Conservation (phyloP, 2,329 filamentous ascomycete species). For the Neospermospora avenae region DNA sequence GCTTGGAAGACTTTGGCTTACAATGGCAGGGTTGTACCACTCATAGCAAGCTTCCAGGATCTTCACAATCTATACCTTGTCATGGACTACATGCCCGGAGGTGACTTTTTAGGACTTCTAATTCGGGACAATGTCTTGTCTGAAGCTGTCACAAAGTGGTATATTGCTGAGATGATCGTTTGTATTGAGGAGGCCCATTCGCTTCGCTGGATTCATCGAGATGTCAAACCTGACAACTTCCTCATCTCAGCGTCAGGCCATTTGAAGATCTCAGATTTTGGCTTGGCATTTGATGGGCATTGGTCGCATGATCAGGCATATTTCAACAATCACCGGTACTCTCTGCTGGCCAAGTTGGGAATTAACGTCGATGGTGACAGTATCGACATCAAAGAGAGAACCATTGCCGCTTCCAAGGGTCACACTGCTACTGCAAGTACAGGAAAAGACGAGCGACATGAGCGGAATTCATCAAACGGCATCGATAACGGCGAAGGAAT, state of each 20-base stretch:
- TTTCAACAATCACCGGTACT: constrained; percentile 79
- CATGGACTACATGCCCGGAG: constrained; percentile 98
- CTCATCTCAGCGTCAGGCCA: constrained; percentile 85
- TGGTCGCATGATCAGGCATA: constrained; percentile 91
- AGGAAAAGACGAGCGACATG: constrained; percentile 38
- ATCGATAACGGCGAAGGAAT: constrained; percentile 45
- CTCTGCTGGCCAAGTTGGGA: constrained; percentile 70
- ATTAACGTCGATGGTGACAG: constrained; percentile 72
- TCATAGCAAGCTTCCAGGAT: constrained; percentile 89
- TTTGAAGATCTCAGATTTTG: constrained; percentile 94
- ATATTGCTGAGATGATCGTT: constrained; percentile 92
- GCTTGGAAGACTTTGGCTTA: constrained; percentile 9
- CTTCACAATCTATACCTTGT: constrained; percentile 80
- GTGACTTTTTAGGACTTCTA: constrained; percentile 85
- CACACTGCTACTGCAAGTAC: background rate
- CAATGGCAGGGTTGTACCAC: constrained; percentile 67
- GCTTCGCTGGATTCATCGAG: constrained; percentile 87
- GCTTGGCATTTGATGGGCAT: constrained; percentile 89
- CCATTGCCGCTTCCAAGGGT: constrained; percentile 30
- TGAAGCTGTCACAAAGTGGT: constrained; percentile 78
- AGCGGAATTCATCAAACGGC: constrained; percentile 34
- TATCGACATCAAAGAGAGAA: constrained; percentile 50
- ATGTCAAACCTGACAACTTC: constrained; percentile 97
- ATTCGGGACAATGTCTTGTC: constrained; percentile 80
- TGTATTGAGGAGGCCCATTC: constrained; percentile 91